phyloP scores from a whole-genome alignment of 2,329 filamentous ascomycete genomes.

The Cercospora citrullina region DNA sequence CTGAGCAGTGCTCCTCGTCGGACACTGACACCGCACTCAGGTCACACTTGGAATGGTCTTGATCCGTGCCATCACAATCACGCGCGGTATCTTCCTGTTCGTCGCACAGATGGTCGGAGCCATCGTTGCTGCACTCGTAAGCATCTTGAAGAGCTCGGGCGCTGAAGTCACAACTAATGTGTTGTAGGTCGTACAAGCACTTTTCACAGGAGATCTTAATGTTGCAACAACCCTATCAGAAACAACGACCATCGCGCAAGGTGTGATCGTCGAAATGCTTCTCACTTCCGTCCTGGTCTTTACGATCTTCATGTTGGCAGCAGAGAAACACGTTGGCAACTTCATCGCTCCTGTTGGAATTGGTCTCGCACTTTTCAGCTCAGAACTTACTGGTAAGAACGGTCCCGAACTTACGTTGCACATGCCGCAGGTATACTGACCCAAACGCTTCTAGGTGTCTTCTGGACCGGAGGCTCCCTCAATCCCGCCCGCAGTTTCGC shows the following conservation, averaged over 20 bases:
- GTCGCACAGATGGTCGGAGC: slow-evolving; percentile 12
- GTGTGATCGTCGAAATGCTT: slow-evolving; percentile 41
- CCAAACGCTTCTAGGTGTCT: slow-evolving; percentile 16
- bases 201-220: slow-evolving; percentile 41
- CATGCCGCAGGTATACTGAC: neutral
- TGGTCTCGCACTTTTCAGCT: slow-evolving; percentile 31
- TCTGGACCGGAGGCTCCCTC: slow-evolving; percentile 37
- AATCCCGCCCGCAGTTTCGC: slow-evolving; percentile 41
- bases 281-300: slow-evolving; percentile 37
- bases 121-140: slow-evolving; percentile 9
- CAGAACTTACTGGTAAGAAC: slow-evolving; percentile 25
- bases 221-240: slow-evolving; percentile 38
- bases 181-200: slow-evolving; percentile 26
- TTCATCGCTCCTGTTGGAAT: slow-evolving; percentile 35
- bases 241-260: slow-evolving; percentile 40
- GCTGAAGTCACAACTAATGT: neutral
- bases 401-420: no score
- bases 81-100: slow-evolving; percentile 22
- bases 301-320: slow-evolving; percentile 40
- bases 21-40: slow-evolving; percentile 26
- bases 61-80: slow-evolving; percentile 37
- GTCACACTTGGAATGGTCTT: slow-evolving; percentile 36
- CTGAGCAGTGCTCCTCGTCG: slow-evolving; percentile 19
- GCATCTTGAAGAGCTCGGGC: neutral
- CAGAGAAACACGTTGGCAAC: slow-evolving; percentile 39